phyloP scores from a whole-genome alignment of 1,139 yeast species.

The Suhomyces bokatorum region DNA sequence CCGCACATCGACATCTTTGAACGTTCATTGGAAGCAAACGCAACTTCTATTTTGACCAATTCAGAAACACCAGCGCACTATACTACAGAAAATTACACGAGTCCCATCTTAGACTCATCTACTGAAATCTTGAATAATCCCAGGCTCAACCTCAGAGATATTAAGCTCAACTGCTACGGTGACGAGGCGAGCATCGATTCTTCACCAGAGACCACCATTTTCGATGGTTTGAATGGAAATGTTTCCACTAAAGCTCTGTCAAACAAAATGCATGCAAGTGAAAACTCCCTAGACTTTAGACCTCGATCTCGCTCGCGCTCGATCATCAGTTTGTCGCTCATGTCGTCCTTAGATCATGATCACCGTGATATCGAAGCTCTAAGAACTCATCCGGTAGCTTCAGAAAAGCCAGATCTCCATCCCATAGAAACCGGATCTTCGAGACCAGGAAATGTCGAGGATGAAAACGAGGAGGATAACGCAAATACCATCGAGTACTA shows the following conservation, averaged over 20 bases:
- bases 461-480: conserved; percentile 8
- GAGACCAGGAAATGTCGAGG: conserved; percentile 1
- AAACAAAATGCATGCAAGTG: conserved; percentile 5
- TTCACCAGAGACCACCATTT: conserved; percentile 2
- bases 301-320: conserved; percentile 27
- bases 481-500: conserved; percentile 30
- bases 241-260: background rate
- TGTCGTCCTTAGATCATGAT: conserved; percentile 21
- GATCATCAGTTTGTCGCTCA: conserved; percentile 27
- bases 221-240: conserved; percentile 4
- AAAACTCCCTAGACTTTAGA: conserved; percentile 9
- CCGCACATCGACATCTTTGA: conserved; percentile 17
- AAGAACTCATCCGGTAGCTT: background rate
- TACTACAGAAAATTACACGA: conserved; percentile 31
- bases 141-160: conserved; percentile 26
- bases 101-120: conserved; percentile 35
- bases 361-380: conserved; percentile 1
- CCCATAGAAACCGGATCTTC: no score
- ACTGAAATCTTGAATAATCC: conserved; percentile 34
- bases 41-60: conserved; percentile 15
- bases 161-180: conserved; percentile 30
- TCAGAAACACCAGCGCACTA: conserved; percentile 28
- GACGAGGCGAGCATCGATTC: conserved; percentile 13
- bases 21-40: conserved; percentile 17
- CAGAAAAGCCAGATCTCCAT: background rate